These are phyloP conservation scores for Kalanchoe fedtschenkoi DNA, from an alignment of 164 flowering plant genomes.

Conservation along the genomic window DNA sequence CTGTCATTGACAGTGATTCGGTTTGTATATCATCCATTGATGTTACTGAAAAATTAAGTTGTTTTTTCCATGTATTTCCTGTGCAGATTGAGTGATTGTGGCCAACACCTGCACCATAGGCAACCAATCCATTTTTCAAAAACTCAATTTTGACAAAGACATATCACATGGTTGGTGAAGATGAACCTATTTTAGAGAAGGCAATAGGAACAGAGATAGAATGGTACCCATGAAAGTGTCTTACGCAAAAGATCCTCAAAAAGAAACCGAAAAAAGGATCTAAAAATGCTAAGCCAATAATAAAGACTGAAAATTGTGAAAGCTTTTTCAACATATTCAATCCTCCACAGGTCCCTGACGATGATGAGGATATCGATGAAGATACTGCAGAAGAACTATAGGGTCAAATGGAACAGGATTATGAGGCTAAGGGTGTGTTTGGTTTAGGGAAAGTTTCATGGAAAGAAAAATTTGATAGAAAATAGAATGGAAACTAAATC, in stretches of 20 bases:
- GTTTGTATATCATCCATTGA: no score
- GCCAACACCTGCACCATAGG: no score
- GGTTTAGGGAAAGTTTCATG: no score
- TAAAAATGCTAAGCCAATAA: slow-evolving; percentile 74
- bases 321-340: slow-evolving; percentile 88
- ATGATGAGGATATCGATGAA: slow-evolving; percentile 81
- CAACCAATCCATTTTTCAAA: slow-evolving; percentile 69
- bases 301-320: slow-evolving; percentile 74
- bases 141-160: slow-evolving; percentile 69
- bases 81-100: no score
- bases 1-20: no score
- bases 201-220: slow-evolving; percentile 93
- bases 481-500: no score
- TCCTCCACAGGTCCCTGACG: slow-evolving; percentile 88
- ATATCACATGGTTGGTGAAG: slow-evolving; percentile 92
- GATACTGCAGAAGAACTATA: slow-evolving; percentile 68
- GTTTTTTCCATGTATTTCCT: no score
- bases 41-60: no score
- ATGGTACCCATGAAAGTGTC: slow-evolving; percentile 80
- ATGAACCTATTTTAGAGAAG: slow-evolving; percentile 83
- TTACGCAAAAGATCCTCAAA: slow-evolving; percentile 81
- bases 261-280: slow-evolving; percentile 88
- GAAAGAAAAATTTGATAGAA: no score
- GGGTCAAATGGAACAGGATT: neutral
- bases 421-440: no score